Percentiles rank a stretch among this genome's conserved stretches.
phyloP scores from a whole-genome alignment of 345 rosid genomes.

The Salix arbutifolia region DNA sequence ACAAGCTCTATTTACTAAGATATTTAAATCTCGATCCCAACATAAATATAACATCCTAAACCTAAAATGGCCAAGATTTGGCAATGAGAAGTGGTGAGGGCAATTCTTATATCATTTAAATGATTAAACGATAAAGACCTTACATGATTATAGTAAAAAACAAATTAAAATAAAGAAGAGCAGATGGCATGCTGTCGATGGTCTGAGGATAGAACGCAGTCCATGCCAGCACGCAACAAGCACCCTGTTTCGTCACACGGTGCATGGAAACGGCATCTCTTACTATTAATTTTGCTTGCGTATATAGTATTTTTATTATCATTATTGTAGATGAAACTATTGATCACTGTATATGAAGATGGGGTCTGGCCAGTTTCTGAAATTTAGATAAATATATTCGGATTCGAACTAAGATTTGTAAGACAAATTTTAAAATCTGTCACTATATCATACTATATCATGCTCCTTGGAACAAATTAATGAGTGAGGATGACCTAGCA shows the following conservation, averaged over 20 bases:
- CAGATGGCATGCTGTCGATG: conserved; percentile 35
- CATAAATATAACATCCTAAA: too few species aligned
- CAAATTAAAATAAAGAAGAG: neutral
- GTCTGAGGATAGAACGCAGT: conserved; percentile 15
- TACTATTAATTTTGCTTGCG: neutral
- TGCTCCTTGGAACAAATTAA: too few species aligned
- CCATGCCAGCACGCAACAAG: conserved; percentile 50
- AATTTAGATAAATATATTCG: too few species aligned
- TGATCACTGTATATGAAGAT: neutral
- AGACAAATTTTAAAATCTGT: too few species aligned
- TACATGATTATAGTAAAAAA: neutral
- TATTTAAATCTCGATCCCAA: too few species aligned
- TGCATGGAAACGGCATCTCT: conserved; percentile 23
- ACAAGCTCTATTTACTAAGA: too few species aligned
- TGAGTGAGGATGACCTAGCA: neutral
- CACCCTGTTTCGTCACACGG: conserved; percentile 25
- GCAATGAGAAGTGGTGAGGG: neutral
- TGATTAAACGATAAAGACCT: neutral
- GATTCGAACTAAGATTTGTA: too few species aligned
- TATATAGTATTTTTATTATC: neutral
- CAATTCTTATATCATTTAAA: neutral
- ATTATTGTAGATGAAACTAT: neutral
- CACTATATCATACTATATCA: too few species aligned
- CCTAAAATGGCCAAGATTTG: too few species aligned
- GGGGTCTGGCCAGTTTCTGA: conserved; percentile 6